phyloP scores from a whole-genome alignment of 306 rosid genomes.

The Citrullus mucosospermus region DNA sequence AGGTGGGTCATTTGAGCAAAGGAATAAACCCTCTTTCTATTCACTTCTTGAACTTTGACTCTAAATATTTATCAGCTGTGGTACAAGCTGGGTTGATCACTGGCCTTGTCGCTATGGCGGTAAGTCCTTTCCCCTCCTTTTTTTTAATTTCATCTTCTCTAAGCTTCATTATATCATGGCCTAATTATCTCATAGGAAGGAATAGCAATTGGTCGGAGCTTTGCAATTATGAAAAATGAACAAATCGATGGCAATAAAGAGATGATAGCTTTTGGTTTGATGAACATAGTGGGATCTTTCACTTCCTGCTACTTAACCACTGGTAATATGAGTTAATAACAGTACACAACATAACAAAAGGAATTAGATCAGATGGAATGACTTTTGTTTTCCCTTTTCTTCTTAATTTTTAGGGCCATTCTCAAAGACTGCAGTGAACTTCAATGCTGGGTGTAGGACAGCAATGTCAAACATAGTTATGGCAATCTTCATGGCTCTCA shows the following conservation, averaged over 20 bases:
- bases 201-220: conserved; percentile 90
- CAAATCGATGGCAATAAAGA: conserved; percentile 90
- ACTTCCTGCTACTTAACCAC: conserved; percentile 91
- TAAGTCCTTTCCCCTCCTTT: conserved; percentile 12
- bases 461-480: conserved; percentile 54
- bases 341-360: neutral
- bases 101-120: conserved; percentile 67
- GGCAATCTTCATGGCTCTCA: conserved; percentile 38
- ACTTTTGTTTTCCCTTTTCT: neutral
- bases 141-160: neutral
- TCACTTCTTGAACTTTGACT: conserved; percentile 32
- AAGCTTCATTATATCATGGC: neutral
- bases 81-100: conserved; percentile 40
- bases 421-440: conserved; percentile 88
- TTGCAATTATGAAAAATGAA: conserved; percentile 44
- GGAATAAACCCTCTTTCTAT: conserved; percentile 67
- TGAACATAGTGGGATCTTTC: conserved; percentile 73
- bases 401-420: conserved; percentile 53
- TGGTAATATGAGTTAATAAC: conserved; percentile 23
- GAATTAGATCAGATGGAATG: neutral
- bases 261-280: conserved; percentile 78
- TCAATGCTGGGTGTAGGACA: conserved; percentile 61
- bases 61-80: conserved; percentile 30
- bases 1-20: conserved; percentile 74
- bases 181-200: conserved; percentile 62